Conservation (phyloP, 2,329 filamentous ascomycete species). For the Arthrobotrys musiformis region DNA sequence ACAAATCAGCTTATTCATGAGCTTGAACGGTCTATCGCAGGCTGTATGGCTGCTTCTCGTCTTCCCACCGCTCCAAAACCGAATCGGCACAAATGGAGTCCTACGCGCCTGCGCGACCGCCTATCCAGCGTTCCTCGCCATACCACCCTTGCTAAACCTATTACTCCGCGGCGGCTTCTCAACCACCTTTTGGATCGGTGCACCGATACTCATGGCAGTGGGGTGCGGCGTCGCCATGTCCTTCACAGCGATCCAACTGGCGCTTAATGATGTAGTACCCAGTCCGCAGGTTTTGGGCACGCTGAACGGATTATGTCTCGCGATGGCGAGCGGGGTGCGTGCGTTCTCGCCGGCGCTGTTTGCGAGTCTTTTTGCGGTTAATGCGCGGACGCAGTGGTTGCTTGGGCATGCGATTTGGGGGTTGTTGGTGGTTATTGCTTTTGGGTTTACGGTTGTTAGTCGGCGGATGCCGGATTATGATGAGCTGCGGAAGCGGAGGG, state of each 20-base stretch:
- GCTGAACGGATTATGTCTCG: slow-evolving; percentile 76
- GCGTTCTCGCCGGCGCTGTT: slow-evolving; percentile 75
- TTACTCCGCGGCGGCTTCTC: slow-evolving; percentile 67
- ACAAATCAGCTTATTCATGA: slow-evolving; percentile 75
- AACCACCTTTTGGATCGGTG: slow-evolving; percentile 70
- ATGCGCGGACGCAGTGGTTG: slow-evolving; percentile 70
- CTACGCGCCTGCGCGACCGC: slow-evolving; percentile 69
- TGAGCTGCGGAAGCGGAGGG: slow-evolving; percentile 13
- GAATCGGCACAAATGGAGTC: slow-evolving; percentile 74
- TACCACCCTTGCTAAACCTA: slow-evolving; percentile 68
- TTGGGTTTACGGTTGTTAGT: slow-evolving; percentile 30
- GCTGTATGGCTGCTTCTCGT: slow-evolving; percentile 76
- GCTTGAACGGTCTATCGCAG: slow-evolving; percentile 73
- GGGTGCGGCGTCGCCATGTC: slow-evolving; percentile 75
- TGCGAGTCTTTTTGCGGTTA: slow-evolving; percentile 75
- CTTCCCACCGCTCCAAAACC: slow-evolving; percentile 75
- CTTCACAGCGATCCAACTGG: slow-evolving; percentile 77
- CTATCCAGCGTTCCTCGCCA: slow-evolving; percentile 74
- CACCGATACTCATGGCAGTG: slow-evolving; percentile 65
- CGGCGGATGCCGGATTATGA: slow-evolving; percentile 43
- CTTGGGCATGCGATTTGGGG: slow-evolving; percentile 62
- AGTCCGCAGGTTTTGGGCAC: slow-evolving; percentile 73
- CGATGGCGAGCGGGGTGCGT: slow-evolving; percentile 71
- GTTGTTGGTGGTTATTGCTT: slow-evolving; percentile 10
- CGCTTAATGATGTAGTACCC: slow-evolving; percentile 78